Evolutionary conservation across 2,329 filamentous ascomycete genomes (phyloP), one percentile per base, ranked within the genome.

Genomic region (Xylaria sp.): DNA sequence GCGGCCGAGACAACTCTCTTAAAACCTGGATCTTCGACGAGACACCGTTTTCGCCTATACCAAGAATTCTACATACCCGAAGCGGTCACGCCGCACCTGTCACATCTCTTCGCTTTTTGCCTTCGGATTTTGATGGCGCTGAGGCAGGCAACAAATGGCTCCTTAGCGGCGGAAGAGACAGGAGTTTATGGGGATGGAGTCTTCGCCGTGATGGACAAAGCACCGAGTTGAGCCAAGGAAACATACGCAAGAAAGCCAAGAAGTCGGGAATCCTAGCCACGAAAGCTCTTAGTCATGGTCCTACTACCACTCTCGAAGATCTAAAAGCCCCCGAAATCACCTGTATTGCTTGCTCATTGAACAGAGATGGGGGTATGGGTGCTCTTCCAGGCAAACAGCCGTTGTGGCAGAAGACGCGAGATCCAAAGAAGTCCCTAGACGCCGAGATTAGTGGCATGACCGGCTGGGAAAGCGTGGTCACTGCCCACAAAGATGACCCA

Each of bases 21-120:
- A 97, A 95, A 78, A 94, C 94, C 5, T 97, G 95, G 95, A 96
- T 98, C 69, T 97, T 97, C 74, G 95, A 98, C 76, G 91, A 97
- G 78, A 91, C 90, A 0, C 94, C 95, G 0, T 97, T 97, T 78
- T 96, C 93, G 0, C 90, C 94, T 0, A 86, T 94, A 12, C 96
- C 96, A 2, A 89, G 95, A 20, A 91, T 93, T 30, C 83, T 99
- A 34, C 96, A 99, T 79, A 88, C 89, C 3, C 88, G 96, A 72
- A 94, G 92, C 72, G 96, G 96, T 2, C 96, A 99, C 78, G 93
- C 94, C 10, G 94, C 91, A 2, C 91, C 94, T 0, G 89, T 98
- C 62, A 94, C 90, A 39, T 91, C 89, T 60, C 85, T 99, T 34
- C 86, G 91, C 67, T 99, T 98, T 80, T 81, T 98, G 30, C 95